Evolutionary conservation across 768 basidiomycete species (phyloP).

Genomic region (Tricholoma terreum): DNA sequence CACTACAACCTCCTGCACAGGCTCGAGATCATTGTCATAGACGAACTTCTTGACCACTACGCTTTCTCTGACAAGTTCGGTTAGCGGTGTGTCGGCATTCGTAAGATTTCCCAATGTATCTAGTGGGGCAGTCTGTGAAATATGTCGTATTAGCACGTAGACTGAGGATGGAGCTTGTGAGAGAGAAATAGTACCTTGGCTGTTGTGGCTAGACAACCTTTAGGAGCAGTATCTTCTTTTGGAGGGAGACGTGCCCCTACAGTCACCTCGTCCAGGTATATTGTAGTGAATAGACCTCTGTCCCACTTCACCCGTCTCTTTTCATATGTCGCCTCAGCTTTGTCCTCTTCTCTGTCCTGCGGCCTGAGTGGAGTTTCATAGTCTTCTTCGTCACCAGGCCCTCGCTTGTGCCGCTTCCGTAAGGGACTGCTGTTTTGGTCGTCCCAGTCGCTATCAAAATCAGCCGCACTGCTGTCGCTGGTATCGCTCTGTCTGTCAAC

Average conservation of each 20-base stretch:
- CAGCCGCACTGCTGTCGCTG: conserved; percentile 20
- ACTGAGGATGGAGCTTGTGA: neutral
- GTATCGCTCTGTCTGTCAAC: conserved; percentile 29
- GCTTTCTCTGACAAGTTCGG: conserved; percentile 59
- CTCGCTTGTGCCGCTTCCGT: conserved; percentile 48
- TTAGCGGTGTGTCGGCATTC: conserved; percentile 51
- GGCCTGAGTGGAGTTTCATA: conserved; percentile 61
- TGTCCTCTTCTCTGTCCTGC: conserved; percentile 42
- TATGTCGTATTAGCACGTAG: conserved; percentile 9
- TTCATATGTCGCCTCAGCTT: conserved; percentile 28
- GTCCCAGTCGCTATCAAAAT: conserved; percentile 23
- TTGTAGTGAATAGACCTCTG: conserved; percentile 56
- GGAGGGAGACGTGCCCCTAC: conserved; percentile 43
- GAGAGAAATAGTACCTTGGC: conserved; percentile 59
- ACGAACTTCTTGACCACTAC: conserved; percentile 76
- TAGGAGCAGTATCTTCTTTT: conserved; percentile 41
- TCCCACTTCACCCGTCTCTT: conserved; percentile 78
- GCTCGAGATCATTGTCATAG: conserved; percentile 67
- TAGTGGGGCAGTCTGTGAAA: conserved; percentile 50
- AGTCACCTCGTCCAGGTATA: conserved; percentile 63
- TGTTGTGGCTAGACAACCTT: conserved; percentile 65
- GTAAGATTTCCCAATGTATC: conserved; percentile 73
- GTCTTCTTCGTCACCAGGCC: conserved; percentile 80
- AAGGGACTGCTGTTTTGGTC: conserved; percentile 15
- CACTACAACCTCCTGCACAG: conserved; percentile 24